Base-by-base conservation (phyloP, 1,139 yeast species). In the Magnusiomyces tetraspermus region DNA sequence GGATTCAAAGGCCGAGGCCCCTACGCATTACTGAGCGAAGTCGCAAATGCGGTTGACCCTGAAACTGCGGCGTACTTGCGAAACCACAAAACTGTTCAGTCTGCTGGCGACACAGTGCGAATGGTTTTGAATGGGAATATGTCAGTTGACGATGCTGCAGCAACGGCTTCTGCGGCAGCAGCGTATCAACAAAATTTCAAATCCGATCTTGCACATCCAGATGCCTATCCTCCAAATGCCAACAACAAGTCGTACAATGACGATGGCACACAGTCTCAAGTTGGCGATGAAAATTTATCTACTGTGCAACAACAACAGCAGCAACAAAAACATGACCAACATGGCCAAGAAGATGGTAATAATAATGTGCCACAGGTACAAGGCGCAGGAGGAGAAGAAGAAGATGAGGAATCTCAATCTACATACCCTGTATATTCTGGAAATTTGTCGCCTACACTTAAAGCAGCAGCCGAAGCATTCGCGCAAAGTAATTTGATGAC, bases 1-100 rank as follows among this genome's bases (percentile, higher is more conserved):
- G 76, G 76, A 10, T 72, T 70, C 61, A 72, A 72, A 60, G 72
- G 72, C 40, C 65, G 72, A 6, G 52, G 44, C 3, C 23, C 23
- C 2, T 23, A 48, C 23, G 55, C 37, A 48, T 49, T 5, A 48
- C 53, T 33, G 46, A 51, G 46, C 49, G 54, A 23, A 53, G 38
- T 38, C 5, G 42, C 42, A 5, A 30, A 21, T 17, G 22, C 46
- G 5, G 31, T 30, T 4, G 37, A 43, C 23, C 15, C 46, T 6
- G 46, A 30, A 6, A 17, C 46, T 5, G 31, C 30, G 15, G 31
- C 36, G 10, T 43, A n/a, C n/a, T n/a, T 43, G n/a, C 23, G 42
- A 19, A 19, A 21, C 24, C 42, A 38, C 15, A 24, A 17, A 6
- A 21, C 24, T 19, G 42, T 19, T 4, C 42, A 17, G 8, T 38